Evolutionary conservation across 1,284 basidiomycete species (phyloP).

Genomic region (Crucibulum parvulum): DNA sequence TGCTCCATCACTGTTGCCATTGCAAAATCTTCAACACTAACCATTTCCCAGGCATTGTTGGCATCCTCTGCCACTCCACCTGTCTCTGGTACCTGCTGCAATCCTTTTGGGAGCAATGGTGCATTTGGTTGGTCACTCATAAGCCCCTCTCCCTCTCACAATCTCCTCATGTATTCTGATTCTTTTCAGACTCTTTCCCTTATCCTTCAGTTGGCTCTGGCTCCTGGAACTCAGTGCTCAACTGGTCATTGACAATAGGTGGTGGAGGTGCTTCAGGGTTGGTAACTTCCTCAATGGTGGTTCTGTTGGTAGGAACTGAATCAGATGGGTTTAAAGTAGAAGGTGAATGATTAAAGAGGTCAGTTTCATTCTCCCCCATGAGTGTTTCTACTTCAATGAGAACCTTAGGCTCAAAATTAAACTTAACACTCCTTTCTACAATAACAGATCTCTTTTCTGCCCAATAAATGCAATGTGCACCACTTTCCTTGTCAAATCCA

Average conservation of each 20-base stretch:
- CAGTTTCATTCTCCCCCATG: not conserved
- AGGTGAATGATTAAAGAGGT: not conserved
- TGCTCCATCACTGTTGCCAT: not conserved
- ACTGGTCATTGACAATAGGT: not conserved
- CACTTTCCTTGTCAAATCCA: constrained; percentile 14
- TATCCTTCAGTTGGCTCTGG: not conserved
- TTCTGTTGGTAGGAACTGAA: too few relatives aligned
- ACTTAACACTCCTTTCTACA: not conserved
- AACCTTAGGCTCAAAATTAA: not conserved
- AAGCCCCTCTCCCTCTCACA: not conserved
- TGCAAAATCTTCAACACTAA: not conserved
- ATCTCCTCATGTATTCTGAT: not conserved
- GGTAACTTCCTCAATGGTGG: not conserved
- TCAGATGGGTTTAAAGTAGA: not conserved
- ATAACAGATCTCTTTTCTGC: constrained; percentile 8
- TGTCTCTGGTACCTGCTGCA: not conserved
- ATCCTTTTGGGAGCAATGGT: not conserved
- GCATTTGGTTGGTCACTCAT: not conserved
- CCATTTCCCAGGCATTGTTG: too few relatives aligned
- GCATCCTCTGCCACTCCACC: not conserved
- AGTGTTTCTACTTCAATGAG: not conserved
- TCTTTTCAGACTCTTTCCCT: not conserved
- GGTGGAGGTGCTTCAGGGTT: not conserved
- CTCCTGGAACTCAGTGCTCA: not conserved
- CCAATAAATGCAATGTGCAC: constrained; percentile 17